Evolutionary conservation across 2,329 filamentous ascomycete genomes (phyloP), one percentile per base, ranked within the genome.

Genomic region (Fusarium sacchari): DNA sequence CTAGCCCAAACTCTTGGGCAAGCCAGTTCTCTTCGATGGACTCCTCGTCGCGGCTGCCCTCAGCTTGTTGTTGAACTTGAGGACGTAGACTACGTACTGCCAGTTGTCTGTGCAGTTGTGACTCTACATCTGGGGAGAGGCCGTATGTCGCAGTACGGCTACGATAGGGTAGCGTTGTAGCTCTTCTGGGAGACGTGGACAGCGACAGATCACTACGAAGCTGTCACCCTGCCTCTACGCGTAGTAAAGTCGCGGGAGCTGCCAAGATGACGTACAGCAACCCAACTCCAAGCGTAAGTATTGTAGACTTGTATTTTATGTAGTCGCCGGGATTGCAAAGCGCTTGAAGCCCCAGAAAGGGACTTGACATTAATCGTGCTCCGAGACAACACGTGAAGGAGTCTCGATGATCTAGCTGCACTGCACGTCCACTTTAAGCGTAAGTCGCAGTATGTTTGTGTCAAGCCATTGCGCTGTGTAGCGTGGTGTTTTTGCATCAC

Each of bases 391-490:
- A 20, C 0, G 47, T 24, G 17, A 50, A 34, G 15, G 3, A 13
- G 12, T 24, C 22, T 20, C 2, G 11, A 24, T 5, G 22, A 24
- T 24, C n/a, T 30, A n/a, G n/a, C n/a, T n/a, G n/a, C 3, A 32
- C n/a, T n/a, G 15, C 22, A 32, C 0, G 1, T 18, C 11, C 8
- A 11, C 28, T 13, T 49, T 12, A 5, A n/a, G 32, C 4, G 6
- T 8, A 12, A 22, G 6, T 10, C 22, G 7, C 22, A 1, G 18
- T 46, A 20, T 8, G 0, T 13, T 12, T 12, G 28, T 32, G 28
- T 24, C 11, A 17, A 7, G 11, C 30, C 7, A 24, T 18, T 18
- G 6, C 3, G 10, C 17, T 24, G 15, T 18, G 22, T 32, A 15
- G 22, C 11, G 22, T 24, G 15, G 11, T 14, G 1, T 7, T 40